Evolutionary conservation across 1,284 basidiomycete species (phyloP).

Genomic region (Ustilago curta): DNA sequence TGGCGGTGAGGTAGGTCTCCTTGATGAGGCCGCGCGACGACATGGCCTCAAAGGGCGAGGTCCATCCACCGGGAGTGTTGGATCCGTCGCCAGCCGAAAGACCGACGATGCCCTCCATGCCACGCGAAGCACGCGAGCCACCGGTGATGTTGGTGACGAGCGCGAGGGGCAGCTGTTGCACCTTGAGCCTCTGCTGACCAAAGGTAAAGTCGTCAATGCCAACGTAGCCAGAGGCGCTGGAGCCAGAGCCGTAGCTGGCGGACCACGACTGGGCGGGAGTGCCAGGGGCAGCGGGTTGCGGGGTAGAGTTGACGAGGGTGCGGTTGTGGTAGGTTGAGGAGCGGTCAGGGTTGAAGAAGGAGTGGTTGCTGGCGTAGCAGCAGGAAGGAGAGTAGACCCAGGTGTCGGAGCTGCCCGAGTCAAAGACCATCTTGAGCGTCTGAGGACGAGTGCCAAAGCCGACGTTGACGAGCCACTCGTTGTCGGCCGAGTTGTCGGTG

Average conservation of each 20-base stretch:
- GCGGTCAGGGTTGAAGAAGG: slow-evolving; percentile 44
- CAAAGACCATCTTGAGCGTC: slow-evolving; percentile 53
- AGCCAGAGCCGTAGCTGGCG: slow-evolving; percentile 44
- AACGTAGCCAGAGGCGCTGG: slow-evolving; percentile 47
- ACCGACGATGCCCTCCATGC: slow-evolving; percentile 60
- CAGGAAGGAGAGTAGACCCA: slow-evolving; percentile 59
- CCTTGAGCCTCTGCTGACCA: slow-evolving; percentile 31
- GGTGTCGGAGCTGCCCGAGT: slow-evolving; percentile 55
- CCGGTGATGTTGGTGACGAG: slow-evolving; percentile 43
- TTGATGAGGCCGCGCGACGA: slow-evolving; percentile 42
- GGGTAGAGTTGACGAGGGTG: slow-evolving; percentile 36
- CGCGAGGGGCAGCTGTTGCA: slow-evolving; percentile 41
- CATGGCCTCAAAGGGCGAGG: slow-evolving; percentile 56
- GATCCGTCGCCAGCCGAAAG: slow-evolving; percentile 40
- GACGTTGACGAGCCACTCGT: slow-evolving; percentile 60
- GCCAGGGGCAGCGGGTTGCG: slow-evolving; percentile 22
- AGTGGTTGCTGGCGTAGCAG: slow-evolving; percentile 57
- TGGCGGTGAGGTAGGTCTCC: slow-evolving; percentile 54
- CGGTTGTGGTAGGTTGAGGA: slow-evolving; percentile 53
- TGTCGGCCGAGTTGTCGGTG: slow-evolving; percentile 52
- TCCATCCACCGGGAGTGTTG: slow-evolving; percentile 51
- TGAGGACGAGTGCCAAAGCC: slow-evolving; percentile 49
- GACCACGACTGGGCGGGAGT: slow-evolving; percentile 50
- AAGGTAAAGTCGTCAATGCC: slow-evolving; percentile 56
- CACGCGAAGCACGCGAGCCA: slow-evolving; percentile 47